These are phyloP conservation scores for Ambispora gerdemannii DNA, from an alignment of 192 early-diverging fungal species.

Conservation along the genomic window DNA sequence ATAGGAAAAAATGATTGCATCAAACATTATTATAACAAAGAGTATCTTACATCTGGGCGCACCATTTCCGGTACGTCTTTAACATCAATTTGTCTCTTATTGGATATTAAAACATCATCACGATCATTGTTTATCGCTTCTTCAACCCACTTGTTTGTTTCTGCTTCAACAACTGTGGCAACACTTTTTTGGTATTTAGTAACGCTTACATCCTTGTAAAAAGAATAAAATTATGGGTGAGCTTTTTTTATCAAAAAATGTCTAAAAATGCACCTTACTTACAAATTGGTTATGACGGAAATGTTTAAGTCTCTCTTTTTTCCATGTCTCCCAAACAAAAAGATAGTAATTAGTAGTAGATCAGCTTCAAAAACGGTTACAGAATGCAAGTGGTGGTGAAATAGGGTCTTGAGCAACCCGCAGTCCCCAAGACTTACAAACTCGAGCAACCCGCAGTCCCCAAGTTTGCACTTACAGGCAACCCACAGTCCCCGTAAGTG, in stretches of 20 bases:
- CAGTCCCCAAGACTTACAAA: constrained; percentile 35
- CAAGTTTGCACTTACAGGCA: constrained; percentile 25
- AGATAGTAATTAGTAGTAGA: constrained; percentile 22
- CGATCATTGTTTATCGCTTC: constrained; percentile 18
- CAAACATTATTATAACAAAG: no score
- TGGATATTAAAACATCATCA: constrained; percentile 4
- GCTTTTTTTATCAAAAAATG: not conserved
- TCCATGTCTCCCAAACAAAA: constrained; percentile 30
- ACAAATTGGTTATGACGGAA: constrained; percentile 18
- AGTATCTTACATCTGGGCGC: no score
- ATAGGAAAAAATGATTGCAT: no score
- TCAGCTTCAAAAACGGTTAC: constrained; percentile 16
- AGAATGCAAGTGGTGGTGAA: constrained; percentile 25
- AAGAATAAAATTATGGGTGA: not conserved
- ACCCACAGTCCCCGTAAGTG: constrained; percentile 27
- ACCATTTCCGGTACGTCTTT: not conserved
- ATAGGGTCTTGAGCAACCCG: constrained; percentile 27
- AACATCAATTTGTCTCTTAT: not conserved
- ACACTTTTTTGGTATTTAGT: constrained; percentile 32
- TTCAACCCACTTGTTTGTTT: constrained; percentile 15
- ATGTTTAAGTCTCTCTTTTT: constrained; percentile 21
- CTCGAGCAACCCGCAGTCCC: constrained; percentile 25
- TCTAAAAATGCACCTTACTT: not conserved
- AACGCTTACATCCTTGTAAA: constrained; percentile 19
- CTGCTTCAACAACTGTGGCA: constrained; percentile 19